Evolutionary conservation across 1,284 basidiomycete species (phyloP), one percentile per base, ranked within the genome.

Genomic region (Cryptococcus sp.): DNA sequence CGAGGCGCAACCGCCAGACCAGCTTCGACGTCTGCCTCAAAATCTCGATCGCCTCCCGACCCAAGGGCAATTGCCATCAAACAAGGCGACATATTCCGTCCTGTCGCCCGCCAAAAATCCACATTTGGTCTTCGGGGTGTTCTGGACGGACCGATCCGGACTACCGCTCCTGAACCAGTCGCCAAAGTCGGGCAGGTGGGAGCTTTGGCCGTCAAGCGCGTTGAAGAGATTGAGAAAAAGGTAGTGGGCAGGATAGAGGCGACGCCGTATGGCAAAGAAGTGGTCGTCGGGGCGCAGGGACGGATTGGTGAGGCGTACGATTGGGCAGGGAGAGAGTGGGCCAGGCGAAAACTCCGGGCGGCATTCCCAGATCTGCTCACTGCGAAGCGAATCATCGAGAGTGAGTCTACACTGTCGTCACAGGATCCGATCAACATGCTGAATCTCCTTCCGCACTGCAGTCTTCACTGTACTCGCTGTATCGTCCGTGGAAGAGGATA

Each of bases 401-500:
- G 75, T 77, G 62, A 70, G 72, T 69, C 27, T 10, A 47, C 20
- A 13, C 42, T 38, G 13, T 38, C 15, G 11, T 16, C 17, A 7
- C 13, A 3, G 43, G 11, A 11, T 10, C 3, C n/a, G 25, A 4
- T 40, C 8, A n/a, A 15, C 1, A 15, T 11, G 42, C 30, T 39
- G 10, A 38, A 13, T 19, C 7, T 22, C 11, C n/a, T 17, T 20
- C 1, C 39, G 1, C 16, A 20, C 49, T 3, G 20, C 58, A 76
- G 73, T 72, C 35, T 57, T 77, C 23, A 62, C 68, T 1, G 65
- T 62, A 2, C 57, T 76, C 3, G 46, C 64, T 6, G 61, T 72
- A n/a, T 71, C 72, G 1, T 75, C 75, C 0, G 60, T 68, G 7
- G 66, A 72, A 43, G 74, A 77, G 49, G 76, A 77, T 58, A 69